phyloP scores from a whole-genome alignment of 768 basidiomycete genomes.

The Calocera viscosa region DNA sequence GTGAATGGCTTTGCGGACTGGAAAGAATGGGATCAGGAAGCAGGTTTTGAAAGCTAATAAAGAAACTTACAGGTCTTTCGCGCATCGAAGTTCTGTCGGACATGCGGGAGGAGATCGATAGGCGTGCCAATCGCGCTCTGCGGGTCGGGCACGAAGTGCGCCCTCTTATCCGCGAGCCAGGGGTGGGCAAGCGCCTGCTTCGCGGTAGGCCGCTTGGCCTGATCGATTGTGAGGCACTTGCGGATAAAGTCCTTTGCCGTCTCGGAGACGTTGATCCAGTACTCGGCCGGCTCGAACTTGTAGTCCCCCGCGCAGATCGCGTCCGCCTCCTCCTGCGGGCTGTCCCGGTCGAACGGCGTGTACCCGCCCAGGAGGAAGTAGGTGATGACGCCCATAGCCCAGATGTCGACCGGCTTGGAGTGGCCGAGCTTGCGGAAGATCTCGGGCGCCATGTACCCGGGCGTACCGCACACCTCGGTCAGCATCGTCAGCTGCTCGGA shows the following conservation, averaged over 20 bases:
- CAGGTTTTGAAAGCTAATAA: not conserved
- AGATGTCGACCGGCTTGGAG: conserved; percentile 85
- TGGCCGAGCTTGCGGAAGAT: conserved; percentile 92
- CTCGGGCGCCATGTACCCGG: conserved; percentile 95
- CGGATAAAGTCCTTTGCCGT: conserved; percentile 74
- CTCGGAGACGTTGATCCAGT: conserved; percentile 74
- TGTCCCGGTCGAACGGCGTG: conserved; percentile 93
- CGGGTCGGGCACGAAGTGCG: conserved; percentile 59
- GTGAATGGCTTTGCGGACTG: conserved; percentile 80
- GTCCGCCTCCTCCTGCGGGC: conserved; percentile 79
- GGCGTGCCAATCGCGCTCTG: conserved; percentile 45
- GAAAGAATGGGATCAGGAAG: not conserved
- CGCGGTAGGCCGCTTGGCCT: conserved; percentile 65
- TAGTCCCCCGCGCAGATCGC: conserved; percentile 91
- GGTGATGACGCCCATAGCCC: conserved; percentile 98
- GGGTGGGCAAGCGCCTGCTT: conserved; percentile 55
- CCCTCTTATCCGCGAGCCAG: conserved; percentile 61
- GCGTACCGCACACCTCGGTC: conserved; percentile 93
- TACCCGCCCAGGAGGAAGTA: conserved; percentile 91
- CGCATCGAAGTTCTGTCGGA: conserved; percentile 83
- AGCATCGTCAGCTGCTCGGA: conserved; percentile 76
- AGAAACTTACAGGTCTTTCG: conserved; percentile 60
- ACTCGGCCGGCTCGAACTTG: conserved; percentile 77
- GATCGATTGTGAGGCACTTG: conserved; percentile 76
- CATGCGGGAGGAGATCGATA: conserved; percentile 71